These are phyloP conservation scores for Coriaria nepalensis DNA, from an alignment of 306 rosid species.

Conservation along the genomic window DNA sequence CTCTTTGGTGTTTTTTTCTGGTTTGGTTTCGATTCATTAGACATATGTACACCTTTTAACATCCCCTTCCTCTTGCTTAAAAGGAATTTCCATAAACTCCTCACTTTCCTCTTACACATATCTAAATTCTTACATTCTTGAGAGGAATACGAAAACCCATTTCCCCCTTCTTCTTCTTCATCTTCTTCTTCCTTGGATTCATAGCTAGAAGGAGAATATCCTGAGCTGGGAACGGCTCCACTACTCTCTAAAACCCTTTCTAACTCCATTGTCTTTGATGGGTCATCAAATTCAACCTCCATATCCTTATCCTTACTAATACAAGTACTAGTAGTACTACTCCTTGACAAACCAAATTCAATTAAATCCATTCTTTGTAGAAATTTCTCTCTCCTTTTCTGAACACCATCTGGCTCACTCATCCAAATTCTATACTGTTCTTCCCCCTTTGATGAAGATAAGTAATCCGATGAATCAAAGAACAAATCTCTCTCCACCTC, in stretches of 20 bases:
- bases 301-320: constrained; percentile 1
- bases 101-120: constrained; percentile 22
- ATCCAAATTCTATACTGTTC: constrained; percentile 59
- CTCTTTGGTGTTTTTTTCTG: constrained; percentile 3
- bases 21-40: constrained; percentile 17
- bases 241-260: constrained; percentile 32
- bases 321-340: too few species aligned
- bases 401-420: constrained; percentile 64
- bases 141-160: too few species aligned
- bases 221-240: constrained; percentile 30
- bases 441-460: constrained; percentile 42
- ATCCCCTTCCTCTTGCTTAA: constrained; percentile 16
- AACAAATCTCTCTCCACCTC: constrained; percentile 45
- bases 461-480: constrained; percentile 54
- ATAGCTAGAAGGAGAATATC: constrained; percentile 2
- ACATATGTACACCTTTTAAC: constrained; percentile 9
- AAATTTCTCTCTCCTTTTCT: constrained; percentile 49
- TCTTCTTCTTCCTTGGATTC: constrained; percentile 12
- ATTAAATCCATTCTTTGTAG: constrained; percentile 43
- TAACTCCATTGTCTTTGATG: constrained; percentile 19
- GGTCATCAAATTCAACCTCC: constrained; percentile 12
- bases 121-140: constrained; percentile 20
- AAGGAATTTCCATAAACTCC: constrained; percentile 47
- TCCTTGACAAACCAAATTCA: constrained; percentile 22
- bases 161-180: constrained; percentile 18